Conservation (phyloP, 2,329 filamentous ascomycete genomes). For the Penicillium carneum region DNA sequence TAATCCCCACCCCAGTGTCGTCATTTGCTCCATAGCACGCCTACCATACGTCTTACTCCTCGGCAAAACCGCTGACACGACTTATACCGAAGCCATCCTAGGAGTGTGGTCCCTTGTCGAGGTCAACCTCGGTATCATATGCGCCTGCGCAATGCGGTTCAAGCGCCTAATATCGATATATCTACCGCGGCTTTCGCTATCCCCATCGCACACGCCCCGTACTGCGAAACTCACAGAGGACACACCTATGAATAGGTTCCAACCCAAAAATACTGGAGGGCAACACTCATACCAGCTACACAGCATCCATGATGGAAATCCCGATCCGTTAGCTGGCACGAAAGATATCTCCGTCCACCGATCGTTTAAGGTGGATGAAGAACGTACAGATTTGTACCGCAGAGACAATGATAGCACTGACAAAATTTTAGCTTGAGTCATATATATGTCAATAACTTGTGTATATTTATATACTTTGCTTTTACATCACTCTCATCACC, state of each 20-base stretch:
- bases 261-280: neutral
- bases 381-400: neutral
- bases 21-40: conserved; percentile 8
- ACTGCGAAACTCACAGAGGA: neutral
- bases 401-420: neutral
- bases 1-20: neutral
- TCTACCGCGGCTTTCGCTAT: neutral
- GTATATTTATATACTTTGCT: too few relatives aligned
- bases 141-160: conserved; percentile 29
- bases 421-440: neutral
- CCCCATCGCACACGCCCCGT: neutral
- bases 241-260: neutral
- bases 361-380: neutral
- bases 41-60: conserved; percentile 4
- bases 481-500: too few relatives aligned
- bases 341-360: neutral
- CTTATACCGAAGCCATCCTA: conserved; percentile 9
- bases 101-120: conserved; percentile 28
- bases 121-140: conserved; percentile 31
- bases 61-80: neutral
- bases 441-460: too few relatives aligned
- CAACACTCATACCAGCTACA: neutral
- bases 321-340: neutral
- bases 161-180: conserved; percentile 23
- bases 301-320: neutral